Evolutionary conservation across 139 green algal species (phyloP), one percentile per base, ranked within the genome.

Genomic region (Monoraphidium neglectum): DNA sequence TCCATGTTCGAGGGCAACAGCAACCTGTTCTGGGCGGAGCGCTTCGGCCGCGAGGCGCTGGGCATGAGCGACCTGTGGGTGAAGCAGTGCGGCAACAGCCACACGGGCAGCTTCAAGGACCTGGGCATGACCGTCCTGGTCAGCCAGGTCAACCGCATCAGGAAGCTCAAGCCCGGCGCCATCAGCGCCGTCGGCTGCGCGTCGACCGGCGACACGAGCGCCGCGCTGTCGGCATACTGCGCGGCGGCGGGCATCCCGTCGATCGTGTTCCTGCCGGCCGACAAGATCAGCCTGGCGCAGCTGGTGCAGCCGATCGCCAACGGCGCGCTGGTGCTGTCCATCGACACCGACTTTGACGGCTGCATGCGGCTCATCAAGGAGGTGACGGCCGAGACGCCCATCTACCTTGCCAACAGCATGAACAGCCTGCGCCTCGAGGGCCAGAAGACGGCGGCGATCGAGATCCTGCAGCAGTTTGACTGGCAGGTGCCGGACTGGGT

Each of bases 391-490:
- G 90, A 95, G 86, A 91, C 92, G 38, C 97, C 97, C 76, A 99
- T 99, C 86, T 99, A 99, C 89, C 91, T 99, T 46, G 97, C 97
- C 61, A 99, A 99, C 93, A 94, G 83, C 64, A 98, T 99, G 90
- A 99, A 99, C 95, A 92, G 79, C 72, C 85, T 99, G 78, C 92
- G 97, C 13, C 84, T 99, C 60, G 97, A 99, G 86, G 97, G 97
- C 10, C 97, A 99, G 88, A 99, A 99, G 89, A 99, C 97, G 49
- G 97, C 97, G 24, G 97, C 97, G 37, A 98, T 99, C 69, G 97
- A 99, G 92, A 99, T 99, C 82, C 85, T 95, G 77, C 97, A 99
- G 90, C 97, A 99, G 91, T 99, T 99, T 73, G 87, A 99, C 89
- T 99, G 97, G 97, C 82, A 98, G 82, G 96, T 99, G 33, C 95